Conservation (phyloP, 805 yeast genomes). For the Metschnikowia sp. region DNA sequence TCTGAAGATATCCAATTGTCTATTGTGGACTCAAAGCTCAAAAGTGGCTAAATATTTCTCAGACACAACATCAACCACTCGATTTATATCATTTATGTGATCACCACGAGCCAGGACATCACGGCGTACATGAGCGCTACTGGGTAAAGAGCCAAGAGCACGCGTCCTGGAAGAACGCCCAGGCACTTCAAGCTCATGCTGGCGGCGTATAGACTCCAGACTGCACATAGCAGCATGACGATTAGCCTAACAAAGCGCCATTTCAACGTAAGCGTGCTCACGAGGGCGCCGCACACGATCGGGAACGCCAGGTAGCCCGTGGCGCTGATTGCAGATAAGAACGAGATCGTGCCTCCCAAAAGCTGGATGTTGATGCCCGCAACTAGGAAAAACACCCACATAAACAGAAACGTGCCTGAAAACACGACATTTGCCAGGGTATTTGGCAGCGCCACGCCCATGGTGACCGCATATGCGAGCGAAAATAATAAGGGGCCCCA, state of each 20-base stretch:
- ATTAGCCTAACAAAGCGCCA: slow-evolving; percentile 49
- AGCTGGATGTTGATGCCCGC: slow-evolving; percentile 65
- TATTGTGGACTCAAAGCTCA: too few species aligned
- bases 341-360: slow-evolving; percentile 59
- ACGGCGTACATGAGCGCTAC: slow-evolving; percentile 60
- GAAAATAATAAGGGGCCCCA: slow-evolving; percentile 74
- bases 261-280: slow-evolving; percentile 45
- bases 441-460: slow-evolving; percentile 46
- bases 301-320: slow-evolving; percentile 72
- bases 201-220: slow-evolving; percentile 67
- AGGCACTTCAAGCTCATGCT: slow-evolving; percentile 58
- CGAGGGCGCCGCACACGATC: slow-evolving; percentile 48
- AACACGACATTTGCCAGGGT: slow-evolving; percentile 50
- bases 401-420: slow-evolving; percentile 59
- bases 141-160: slow-evolving; percentile 62
- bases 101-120: slow-evolving; percentile 64
- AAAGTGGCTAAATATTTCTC: too few species aligned
- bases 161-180: slow-evolving; percentile 62
- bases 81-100: slow-evolving; percentile 35
- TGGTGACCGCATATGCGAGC: slow-evolving; percentile 49
- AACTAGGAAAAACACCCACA: slow-evolving; percentile 60
- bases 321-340: slow-evolving; percentile 65
- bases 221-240: slow-evolving; percentile 43
- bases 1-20: too few species aligned
- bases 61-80: too few species aligned